Base-by-base conservation (phyloP, 108 stramenopile species). In the Pseudonitzschia delicatissima region DNA sequence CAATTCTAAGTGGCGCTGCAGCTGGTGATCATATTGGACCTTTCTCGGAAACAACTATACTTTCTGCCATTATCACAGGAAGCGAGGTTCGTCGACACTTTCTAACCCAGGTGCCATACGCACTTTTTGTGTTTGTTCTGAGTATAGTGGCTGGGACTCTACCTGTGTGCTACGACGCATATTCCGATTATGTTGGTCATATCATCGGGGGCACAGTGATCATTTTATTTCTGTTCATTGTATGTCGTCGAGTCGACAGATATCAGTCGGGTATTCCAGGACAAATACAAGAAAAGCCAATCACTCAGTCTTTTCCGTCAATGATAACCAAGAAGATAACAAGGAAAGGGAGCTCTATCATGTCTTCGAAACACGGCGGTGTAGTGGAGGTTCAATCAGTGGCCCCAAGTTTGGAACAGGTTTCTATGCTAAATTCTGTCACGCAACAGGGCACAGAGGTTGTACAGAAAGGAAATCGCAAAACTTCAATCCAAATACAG, bases 21-120 rank as follows among this genome's bases (percentile, higher is more conserved):
- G 77, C 75, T 25, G 87, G 87, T 23, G 87, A 83, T 63, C 87
- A 88, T 52, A 77, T 74, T n/a, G 78, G 80, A 21, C 84, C 84
- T 11, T 78, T 88, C 35, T 77, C 75, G 26, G 84, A 85, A 61
- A 88, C 84, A 29, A 83, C 84, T 17, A 82, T 88, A 47, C 69
- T 88, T 13, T 70, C 82, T 47, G 50, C 80, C 32, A 45, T 85
- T 62, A 69, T 82, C 15, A 69, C 73, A 4, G 74, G 68, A 28
- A 83, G 80, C 29, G 37, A 61, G 18, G 52, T 85, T 23, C 52
- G 67, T 17, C 58, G 62, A 2, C 87, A 88, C 34, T 71, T 80
- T 49, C 53, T 51, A 37, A 88, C 87, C 11, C 84, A 88, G 57
- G 67, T 73, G 6, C 87, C 87, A 2, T 85, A 88, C 66, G 82